phyloP scores from a whole-genome alignment of 305 asterid species.

The Solanum chacoense region DNA sequence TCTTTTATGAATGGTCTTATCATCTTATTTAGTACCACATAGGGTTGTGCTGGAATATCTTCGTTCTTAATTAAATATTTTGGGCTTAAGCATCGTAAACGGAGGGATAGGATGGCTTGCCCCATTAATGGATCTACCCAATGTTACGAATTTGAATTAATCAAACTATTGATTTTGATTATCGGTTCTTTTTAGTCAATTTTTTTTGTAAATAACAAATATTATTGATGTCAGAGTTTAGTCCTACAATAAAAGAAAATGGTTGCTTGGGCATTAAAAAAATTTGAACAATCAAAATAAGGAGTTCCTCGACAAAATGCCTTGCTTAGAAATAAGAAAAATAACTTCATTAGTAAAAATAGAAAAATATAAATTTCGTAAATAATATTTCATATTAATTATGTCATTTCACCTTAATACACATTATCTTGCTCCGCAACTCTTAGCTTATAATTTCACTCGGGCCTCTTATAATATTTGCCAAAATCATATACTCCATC shows the following conservation, averaged over 20 bases:
- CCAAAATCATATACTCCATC: background rate
- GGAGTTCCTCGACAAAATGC: background rate
- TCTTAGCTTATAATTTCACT: background rate
- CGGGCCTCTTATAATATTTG: background rate
- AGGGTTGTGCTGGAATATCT: background rate
- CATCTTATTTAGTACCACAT: background rate
- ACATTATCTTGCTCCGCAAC: background rate
- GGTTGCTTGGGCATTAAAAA: background rate
- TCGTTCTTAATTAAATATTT: background rate
- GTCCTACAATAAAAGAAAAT: background rate
- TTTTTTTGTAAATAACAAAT: too few species aligned
- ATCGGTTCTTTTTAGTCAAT: background rate
- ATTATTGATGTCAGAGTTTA: background rate
- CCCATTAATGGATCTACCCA: background rate
- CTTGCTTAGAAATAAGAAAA: too few species aligned
- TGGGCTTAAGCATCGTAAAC: background rate
- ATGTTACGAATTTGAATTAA: background rate
- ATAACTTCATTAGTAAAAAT: background rate
- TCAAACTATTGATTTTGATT: background rate
- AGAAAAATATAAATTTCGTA: background rate
- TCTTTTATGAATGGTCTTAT: background rate
- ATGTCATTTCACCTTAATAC: background rate
- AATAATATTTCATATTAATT: background rate
- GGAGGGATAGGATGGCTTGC: background rate
- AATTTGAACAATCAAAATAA: rapidly evolving